These are phyloP conservation scores for Piper betle DNA, from an alignment of 164 flowering plant genomes.

Conservation along the genomic window DNA sequence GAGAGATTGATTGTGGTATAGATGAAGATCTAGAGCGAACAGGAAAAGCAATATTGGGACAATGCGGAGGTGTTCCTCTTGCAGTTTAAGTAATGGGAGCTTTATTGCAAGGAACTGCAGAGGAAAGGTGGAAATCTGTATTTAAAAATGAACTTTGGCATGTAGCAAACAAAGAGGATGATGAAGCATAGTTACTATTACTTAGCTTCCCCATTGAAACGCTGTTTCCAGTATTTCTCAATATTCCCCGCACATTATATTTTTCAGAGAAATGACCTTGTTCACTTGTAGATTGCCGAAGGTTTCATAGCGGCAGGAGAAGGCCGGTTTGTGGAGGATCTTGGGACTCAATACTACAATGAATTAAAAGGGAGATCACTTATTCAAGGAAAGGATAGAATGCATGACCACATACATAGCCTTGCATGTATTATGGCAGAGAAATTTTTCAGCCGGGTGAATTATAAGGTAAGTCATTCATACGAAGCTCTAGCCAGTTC, in stretches of 20 bases:
- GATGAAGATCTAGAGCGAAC: not conserved
- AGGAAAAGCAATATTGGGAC: not conserved
- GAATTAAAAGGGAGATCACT: slow-evolving; percentile 5
- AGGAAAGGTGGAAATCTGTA: slow-evolving; percentile 7
- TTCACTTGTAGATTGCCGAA: slow-evolving; percentile 12
- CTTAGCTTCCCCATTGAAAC: slow-evolving; percentile 7
- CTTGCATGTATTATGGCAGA: not conserved
- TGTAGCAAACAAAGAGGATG: not conserved
- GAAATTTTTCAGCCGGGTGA: not conserved
- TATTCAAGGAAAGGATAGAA: slow-evolving; percentile 3
- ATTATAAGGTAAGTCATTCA: not conserved
- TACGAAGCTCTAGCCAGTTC: not conserved
- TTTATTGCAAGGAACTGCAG: not conserved
- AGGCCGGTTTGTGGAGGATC: not conserved
- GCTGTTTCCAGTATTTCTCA: slow-evolving; percentile 10
- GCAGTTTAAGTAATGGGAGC: slow-evolving; percentile 9
- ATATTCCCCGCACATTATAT: slow-evolving; percentile 9
- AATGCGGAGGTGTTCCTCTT: slow-evolving; percentile 15
- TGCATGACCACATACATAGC: slow-evolving; percentile 8
- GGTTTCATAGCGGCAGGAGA: slow-evolving; percentile 5
- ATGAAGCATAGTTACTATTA: slow-evolving; percentile 3
- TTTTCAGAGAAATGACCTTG: slow-evolving; percentile 6
- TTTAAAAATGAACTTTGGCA: slow-evolving; percentile 10
- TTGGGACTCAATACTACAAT: slow-evolving; percentile 7
- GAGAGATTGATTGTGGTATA: not conserved